Percentiles rank a stretch among this genome's conserved stretches.
These are phyloP conservation scores for Aspergillus japonicus DNA, from an alignment of 2,329 filamentous ascomycete species.

Conservation along the genomic window DNA sequence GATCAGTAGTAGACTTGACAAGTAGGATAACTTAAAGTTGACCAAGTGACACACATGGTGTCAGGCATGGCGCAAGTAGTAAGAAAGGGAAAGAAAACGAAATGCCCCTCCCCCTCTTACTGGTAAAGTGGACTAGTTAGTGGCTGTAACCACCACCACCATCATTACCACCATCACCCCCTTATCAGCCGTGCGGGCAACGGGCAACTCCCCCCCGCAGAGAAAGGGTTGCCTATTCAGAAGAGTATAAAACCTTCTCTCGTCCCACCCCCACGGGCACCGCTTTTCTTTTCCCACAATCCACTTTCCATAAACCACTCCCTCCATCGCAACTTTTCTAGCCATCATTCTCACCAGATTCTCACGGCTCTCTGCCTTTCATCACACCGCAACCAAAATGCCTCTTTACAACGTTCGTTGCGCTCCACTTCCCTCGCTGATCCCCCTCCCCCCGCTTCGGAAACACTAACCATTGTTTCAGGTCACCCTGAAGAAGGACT, in stretches of 20 bases:
- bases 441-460: neutral
- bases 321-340: neutral
- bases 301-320: neutral
- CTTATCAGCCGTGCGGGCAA: constrained; percentile 13
- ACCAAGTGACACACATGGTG: neutral
- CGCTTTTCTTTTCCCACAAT: neutral
- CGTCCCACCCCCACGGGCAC: constrained; percentile 10
- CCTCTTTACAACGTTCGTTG: constrained; percentile 41
- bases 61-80: neutral
- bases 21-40: neutral
- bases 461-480: constrained; percentile 37
- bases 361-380: neutral
- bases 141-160: neutral
- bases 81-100: neutral
- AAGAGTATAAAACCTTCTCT: constrained; percentile 12
- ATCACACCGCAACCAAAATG: constrained; percentile 26
- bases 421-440: neutral
- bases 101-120: too few relatives aligned
- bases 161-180: neutral
- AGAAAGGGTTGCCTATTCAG: neutral
- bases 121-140: neutral
- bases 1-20: neutral
- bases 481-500: constrained; percentile 77
- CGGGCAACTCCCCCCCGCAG: neutral
- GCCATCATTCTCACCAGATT: neutral